Evolutionary conservation across 768 basidiomycete species (phyloP), one percentile per base, ranked within the genome.

Genomic region (Lentinula sp.): DNA sequence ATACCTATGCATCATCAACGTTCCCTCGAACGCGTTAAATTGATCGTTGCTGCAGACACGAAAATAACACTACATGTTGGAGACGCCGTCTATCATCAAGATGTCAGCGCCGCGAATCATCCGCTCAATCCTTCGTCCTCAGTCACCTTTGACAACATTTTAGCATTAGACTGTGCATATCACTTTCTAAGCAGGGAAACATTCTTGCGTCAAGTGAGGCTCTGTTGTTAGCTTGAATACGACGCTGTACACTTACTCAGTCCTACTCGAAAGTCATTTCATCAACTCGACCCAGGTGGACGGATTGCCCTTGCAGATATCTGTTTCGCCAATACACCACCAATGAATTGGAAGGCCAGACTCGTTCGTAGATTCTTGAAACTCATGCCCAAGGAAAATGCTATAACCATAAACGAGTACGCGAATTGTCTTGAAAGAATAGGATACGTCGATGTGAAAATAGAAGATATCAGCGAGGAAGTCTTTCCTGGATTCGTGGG

Each of bases 131-230:
- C 78, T 8, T 53, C 54, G 9, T 52, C 54, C 12, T 50, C 46
- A 9, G 55, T 59, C 13, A 41, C 56, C 13, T 87, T 80, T 66
- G 79, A 83, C 60, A 71, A 73, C 16, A 80, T 88, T 37, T 73
- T 86, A 28, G 85, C 84, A 0, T 74, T 88, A 13, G 87, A 90
- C 66, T 88, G 86, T 64, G 86, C 86, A 2, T 88, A 87, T 66
- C 87, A 90, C 66, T 88, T 87, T 67, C 63, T 76, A 12, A 81
- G 83, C 1, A 80, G 87, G 33, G 63, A 64, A 6, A 62, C 58
- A 6, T 88, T 89, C 67, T 75, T 89, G 10, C 68, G 69, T 13
- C 86, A 88, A 41, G 55, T 56, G 20, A 39, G 53, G 18, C 15
- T 7, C 35, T 6, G 15, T n/a, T 7, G 45, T 46, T 16, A 15